A percentile compares a stretch with the other conserved stretches of the same genome.
Evolutionary conservation across 2,329 filamentous ascomycete genomes (phyloP).

Genomic region (Zalaria obscura): DNA sequence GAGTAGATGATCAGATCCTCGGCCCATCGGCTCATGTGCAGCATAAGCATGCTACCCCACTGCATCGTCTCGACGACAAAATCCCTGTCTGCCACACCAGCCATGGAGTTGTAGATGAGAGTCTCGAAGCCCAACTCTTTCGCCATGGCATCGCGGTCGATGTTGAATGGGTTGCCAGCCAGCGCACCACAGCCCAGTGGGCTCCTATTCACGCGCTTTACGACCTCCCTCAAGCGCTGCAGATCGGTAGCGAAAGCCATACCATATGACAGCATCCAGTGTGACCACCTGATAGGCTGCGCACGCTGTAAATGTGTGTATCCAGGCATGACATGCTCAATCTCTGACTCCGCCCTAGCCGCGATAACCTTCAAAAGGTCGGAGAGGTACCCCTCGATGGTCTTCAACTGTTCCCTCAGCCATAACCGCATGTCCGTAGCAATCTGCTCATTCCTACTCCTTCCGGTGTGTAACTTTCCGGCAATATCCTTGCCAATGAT

Average conservation of each 20-base stretch:
- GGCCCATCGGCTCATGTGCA: slow-evolving; percentile 65
- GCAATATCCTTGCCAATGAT: slow-evolving; percentile 74
- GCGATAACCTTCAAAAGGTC: slow-evolving; percentile 57
- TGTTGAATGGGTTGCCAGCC: slow-evolving; percentile 68
- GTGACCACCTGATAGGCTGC: slow-evolving; percentile 66
- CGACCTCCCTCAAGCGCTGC: slow-evolving; percentile 60
- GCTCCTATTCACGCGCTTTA: slow-evolving; percentile 55
- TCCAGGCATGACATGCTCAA: slow-evolving; percentile 69
- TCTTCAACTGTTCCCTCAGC: slow-evolving; percentile 60
- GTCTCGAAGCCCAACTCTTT: slow-evolving; percentile 68
- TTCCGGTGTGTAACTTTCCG: slow-evolving; percentile 78
- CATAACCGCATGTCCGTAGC: slow-evolving; percentile 84
- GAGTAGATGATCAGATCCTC: slow-evolving; percentile 81
- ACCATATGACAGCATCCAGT: slow-evolving; percentile 67
- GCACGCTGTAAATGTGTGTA: slow-evolving; percentile 82
- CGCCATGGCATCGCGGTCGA: slow-evolving; percentile 67
- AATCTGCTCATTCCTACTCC: slow-evolving; percentile 82
- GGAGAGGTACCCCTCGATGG: slow-evolving; percentile 54
- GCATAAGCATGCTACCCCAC: slow-evolving; percentile 66
- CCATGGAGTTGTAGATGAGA: slow-evolving; percentile 64
- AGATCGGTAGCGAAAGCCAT: slow-evolving; percentile 60
- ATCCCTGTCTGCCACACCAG: slow-evolving; percentile 61
- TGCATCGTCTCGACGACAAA: slow-evolving; percentile 72
- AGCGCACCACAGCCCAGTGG: slow-evolving; percentile 66
- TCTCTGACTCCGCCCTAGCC: slow-evolving; percentile 56